Evolutionary conservation across 306 rosid species (phyloP), one percentile per base, ranked within the genome.

Genomic region (Glycine latifolia): DNA sequence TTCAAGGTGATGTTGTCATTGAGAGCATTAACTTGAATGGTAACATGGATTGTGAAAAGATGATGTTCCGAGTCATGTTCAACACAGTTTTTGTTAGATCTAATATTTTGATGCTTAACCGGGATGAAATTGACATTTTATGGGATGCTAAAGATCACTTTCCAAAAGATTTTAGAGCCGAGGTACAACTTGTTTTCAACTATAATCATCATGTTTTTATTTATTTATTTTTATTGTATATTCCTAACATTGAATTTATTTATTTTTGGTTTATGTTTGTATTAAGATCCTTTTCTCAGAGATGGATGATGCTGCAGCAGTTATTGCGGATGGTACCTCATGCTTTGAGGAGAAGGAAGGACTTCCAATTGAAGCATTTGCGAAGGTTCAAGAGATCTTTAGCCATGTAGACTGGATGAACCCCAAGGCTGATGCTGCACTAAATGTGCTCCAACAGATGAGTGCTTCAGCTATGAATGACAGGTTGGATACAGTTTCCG

Each of bases 1-100:
- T 93, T 85, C 98, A 91, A 91, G 99, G 98, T 66, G 99, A 95
- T 80, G 92, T 95, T 39, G 94, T 95, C 84, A 81, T 95, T 35
- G 99, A 95, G 90, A 81, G 95, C 83, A 76, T 92, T 85, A 81
- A 85, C 88, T 84, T 90, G 89, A 85, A 82, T 80, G 85, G 82
- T 66, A 93, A 91, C 84, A 77, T 86, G 91, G 91, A 91, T 67
- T 76, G 41, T 53, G 96, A 95, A 80, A 83, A 77, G 84, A 90
- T 91, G 97, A 91, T 95, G 91, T 95, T 95, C 83, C 89, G 95
- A 41, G 87, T 89, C 71, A 88, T 90, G 95, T 91, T 95, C 85
- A 93, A 95, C 86, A 95, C 99, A 8, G 94, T 97, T 84, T 95
- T 95, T 82, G 95, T 93, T 73, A 90, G 97, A 88, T 95, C 99